Conservation (phyloP, 1,284 basidiomycete species). For the Bondarzewia mesenterica region DNA sequence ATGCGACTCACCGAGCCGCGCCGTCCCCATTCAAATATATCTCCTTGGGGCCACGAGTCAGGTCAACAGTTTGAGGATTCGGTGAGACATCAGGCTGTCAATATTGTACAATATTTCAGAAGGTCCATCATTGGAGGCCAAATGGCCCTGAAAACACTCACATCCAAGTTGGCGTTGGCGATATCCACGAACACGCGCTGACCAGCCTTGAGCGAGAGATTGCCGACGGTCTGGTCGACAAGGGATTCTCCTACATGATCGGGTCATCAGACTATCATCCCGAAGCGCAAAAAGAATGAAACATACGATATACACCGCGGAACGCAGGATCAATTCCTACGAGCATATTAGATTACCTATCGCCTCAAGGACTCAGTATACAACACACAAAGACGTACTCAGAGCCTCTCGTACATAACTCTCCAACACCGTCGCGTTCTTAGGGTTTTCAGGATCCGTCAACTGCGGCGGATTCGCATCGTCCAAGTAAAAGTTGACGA, state of each 20-base stretch:
- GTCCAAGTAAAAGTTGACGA: constrained; percentile 55
- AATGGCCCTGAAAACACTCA: constrained; percentile 29
- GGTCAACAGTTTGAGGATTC: constrained; percentile 38
- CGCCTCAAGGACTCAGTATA: too few relatives aligned
- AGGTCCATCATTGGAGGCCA: neutral
- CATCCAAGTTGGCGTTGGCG: constrained; percentile 45
- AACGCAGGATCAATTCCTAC: constrained; percentile 44
- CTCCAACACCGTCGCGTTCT: constrained; percentile 29
- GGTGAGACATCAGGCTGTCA: constrained; percentile 28
- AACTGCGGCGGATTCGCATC: constrained; percentile 27
- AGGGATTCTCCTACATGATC: constrained; percentile 33
- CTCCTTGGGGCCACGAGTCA: constrained; percentile 34
- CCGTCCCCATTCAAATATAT: constrained; percentile 49
- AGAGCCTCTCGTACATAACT: constrained; percentile 60
- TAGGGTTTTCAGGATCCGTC: constrained; percentile 27
- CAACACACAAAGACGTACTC: constrained; percentile 35
- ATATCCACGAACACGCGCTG: constrained; percentile 56
- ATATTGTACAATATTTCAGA: constrained; percentile 5
- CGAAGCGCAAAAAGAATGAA: neutral
- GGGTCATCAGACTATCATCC: neutral
- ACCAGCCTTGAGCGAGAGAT: constrained; percentile 32
- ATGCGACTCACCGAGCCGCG: constrained; percentile 32
- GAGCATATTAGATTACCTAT: neutral
- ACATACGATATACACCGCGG: constrained; percentile 41
- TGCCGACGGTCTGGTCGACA: constrained; percentile 34